Evolutionary conservation across 1,284 basidiomycete species (phyloP), one percentile per base, ranked within the genome.

Genomic region (Retiboletus flavoniger): DNA sequence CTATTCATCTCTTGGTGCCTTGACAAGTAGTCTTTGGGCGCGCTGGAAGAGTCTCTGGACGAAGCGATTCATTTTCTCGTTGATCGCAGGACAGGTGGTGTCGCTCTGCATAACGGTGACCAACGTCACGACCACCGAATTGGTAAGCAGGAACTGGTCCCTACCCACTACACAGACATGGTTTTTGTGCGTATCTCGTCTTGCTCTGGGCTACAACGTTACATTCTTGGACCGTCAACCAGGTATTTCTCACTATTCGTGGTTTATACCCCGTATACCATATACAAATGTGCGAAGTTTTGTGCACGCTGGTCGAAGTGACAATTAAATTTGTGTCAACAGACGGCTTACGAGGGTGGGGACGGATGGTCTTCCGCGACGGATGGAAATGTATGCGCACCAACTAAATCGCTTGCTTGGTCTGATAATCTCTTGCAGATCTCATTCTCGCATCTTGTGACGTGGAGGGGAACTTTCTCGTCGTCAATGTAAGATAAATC

Each of bases 81-180:
- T 91, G 32, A 54, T 91, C 19, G 84, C 85, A 2, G 91, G 91
- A n/a, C 91, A 93, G 68, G 67, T 91, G 26, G 84, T 93, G 28
- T 91, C 89, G 47, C 67, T 93, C 50, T 93, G 90, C 68, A 93
- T 93, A 54, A 93, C 90, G 13, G 89, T 87, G 67, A 93, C 91
- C 51, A 91, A 86, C 64, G 86, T 92, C 28, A 87, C 87, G 39
- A 93, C 90, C 4, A 89, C 88, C 28, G 88, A 92, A 69, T 75
- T 93, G 29, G 80, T 85, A 17, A 75, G 61, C 24, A 73, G 88
- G 52, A 83, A 83, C 62, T 93, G 90, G 87, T 71, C 78, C 7
- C 69, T 93, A 47, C 83, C 91, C 14, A 90, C 89, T 7, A 91
- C 90, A 0, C 91, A 93, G 68, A 88, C 83, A 10, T 84, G 87